Evolutionary conservation across 2,329 filamentous ascomycete genomes (phyloP), one percentile per base, ranked within the genome.

Genomic region (Penicillium thymicola): DNA sequence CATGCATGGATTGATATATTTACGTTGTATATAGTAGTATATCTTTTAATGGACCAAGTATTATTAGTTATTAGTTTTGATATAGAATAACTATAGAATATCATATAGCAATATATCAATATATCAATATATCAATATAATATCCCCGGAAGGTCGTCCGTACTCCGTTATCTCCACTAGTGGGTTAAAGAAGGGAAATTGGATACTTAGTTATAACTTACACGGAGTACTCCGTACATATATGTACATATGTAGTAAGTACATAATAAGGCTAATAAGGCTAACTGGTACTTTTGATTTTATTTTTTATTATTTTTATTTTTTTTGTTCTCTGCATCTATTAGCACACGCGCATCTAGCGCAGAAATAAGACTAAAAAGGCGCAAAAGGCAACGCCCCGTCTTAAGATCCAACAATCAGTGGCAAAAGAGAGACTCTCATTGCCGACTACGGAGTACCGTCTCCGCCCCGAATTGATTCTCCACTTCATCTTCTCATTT

Each of bases 321-420:
- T 21, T 21, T 21, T 21, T 21, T 21, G 21, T 27, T n/a, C 16
- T n/a, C 42, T 40, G 18, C 51, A 37, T 36, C 23, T 58, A 55
- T n/a, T 43, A 55, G 23, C 23, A 43, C 44, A 55, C 49, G 55
- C 58, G 59, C 56, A 41, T 46, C 46, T 62, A 61, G 60, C 56
- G 59, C 56, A 23, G 18, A 54, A 59, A 44, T 42, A 25, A 45
- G 45, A 57, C 30, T 25, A 27, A 11, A 36, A 49, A 11, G 23
- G 27, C 16, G n/a, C 44, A 16, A 32, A 18, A 21, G 8, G 9
- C 36, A 38, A 38, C n/a, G 36, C 36, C 36, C 36, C 36, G 36
- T 18, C 36, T 18, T 5, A 38, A 5, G n/a, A 38, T 30, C 50
- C 3, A 23, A 43, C 38, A 52, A 2, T 3, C 5, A 47, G 51